Evolutionary conservation across 2,329 filamentous ascomycete genomes (phyloP), one percentile per base, ranked within the genome.

Genomic region (Trichoderma atroviride): DNA sequence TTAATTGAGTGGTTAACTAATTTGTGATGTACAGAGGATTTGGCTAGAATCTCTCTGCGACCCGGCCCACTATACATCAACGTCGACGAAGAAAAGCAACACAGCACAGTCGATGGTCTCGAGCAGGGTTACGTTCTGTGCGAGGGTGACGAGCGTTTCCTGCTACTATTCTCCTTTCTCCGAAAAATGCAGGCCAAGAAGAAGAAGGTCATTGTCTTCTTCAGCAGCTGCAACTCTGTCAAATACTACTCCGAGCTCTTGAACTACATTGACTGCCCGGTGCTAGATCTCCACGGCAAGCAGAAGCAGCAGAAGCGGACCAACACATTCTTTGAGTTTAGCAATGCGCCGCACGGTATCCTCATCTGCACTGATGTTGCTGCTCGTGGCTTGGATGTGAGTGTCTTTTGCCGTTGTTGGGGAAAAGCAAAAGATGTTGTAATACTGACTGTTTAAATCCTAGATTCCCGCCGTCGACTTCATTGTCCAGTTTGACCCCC

Each of bases 301-400:
- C 93, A 97, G 82, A 99, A 99, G 82, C 96, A 99, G 81, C 94
- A 97, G 81, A 97, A 97, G 81, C 92, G 96, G n/a, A 99, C 96
- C 29, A 97, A 96, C 78, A 97, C 94, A 0, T 99, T 99, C 80
- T 99, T 98, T 80, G 95, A 98, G 79, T 99, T 99, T 79, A 86
- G 84, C 79, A 87, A 87, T 72, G 85, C 94, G 22, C 90, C 89
- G 73, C 88, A 92, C 73, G 96, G 95, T 29, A 97, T 92, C 0
- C 82, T 99, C 66, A 96, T 99, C 74, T 97, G 94, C 82, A 99
- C 96, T 0, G 96, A 99, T 76, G 96, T 99, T 72, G 96, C 96
- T 57, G 96, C 96, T 3, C 87, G 96, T 84, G 96, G 96, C 43
- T 87, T 99, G 60, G 96, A 98, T 86, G 88, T 91, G 80, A 79